A percentile compares a stretch with the other conserved stretches of the same genome.
Conservation (phyloP, 805 yeast genomes). For the Metschnikowia baotianmanensis region DNA sequence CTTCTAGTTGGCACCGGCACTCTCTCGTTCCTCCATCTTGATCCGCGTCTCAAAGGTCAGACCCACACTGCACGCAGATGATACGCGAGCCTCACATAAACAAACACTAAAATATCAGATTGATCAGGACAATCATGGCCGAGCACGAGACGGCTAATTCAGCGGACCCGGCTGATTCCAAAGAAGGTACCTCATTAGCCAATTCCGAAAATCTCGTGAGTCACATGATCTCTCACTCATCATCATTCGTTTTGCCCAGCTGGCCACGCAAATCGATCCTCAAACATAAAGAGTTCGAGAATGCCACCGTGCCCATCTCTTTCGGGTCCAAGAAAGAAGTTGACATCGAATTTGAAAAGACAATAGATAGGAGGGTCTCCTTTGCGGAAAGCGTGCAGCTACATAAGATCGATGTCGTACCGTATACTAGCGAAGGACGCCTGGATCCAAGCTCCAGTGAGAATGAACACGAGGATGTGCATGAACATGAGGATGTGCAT, state of each 20-base stretch:
- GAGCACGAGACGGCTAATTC: too few relatives aligned
- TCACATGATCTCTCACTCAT: not conserved
- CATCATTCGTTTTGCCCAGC: slow-evolving; percentile 2
- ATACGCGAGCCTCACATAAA: not conserved
- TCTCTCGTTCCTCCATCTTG: too few relatives aligned
- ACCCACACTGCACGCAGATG: too few relatives aligned
- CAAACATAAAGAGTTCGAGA: slow-evolving; percentile 12
- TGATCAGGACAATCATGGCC: not conserved
- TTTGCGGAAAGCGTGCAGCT: slow-evolving; percentile 75
- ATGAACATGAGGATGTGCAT: too few relatives aligned
- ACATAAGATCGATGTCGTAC: slow-evolving; percentile 49
- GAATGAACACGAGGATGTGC: not conserved
- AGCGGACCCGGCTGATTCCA: too few relatives aligned
- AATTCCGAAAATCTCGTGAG: not conserved
- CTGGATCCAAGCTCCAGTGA: not conserved
- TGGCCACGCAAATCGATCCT: slow-evolving; percentile 16
- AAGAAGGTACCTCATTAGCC: not conserved
- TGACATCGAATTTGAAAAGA: not conserved
- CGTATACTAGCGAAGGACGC: slow-evolving; percentile 7
- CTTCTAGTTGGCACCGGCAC: too few relatives aligned
- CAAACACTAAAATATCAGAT: not conserved
- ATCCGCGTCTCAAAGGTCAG: too few relatives aligned
- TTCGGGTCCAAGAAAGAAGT: not conserved
- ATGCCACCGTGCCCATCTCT: slow-evolving; percentile 13
- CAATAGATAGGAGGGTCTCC: slow-evolving; percentile 56